phyloP scores from a whole-genome alignment of 495 filamentous ascomycete species.

The Penicillium angulare region DNA sequence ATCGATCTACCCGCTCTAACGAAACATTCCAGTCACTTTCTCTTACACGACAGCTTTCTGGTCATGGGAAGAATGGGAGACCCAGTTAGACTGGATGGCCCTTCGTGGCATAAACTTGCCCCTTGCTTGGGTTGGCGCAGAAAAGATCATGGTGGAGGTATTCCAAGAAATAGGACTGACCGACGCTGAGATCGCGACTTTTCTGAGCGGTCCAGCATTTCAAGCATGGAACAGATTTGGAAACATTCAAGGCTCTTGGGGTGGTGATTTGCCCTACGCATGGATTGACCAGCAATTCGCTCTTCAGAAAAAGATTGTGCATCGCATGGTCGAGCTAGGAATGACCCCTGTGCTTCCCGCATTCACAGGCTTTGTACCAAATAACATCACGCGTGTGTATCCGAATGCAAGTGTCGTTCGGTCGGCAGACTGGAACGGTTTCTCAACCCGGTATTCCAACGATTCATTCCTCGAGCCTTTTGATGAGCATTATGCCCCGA shows the following conservation, averaged over 20 bases:
- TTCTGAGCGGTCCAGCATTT: conserved; percentile 52
- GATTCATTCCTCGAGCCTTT: conserved; percentile 51
- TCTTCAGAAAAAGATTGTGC: conserved; percentile 48
- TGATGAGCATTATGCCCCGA: conserved; percentile 41
- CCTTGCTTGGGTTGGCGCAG: conserved; percentile 53
- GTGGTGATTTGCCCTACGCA: conserved; percentile 36
- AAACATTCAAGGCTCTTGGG: conserved; percentile 54
- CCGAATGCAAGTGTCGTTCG: conserved; percentile 47
- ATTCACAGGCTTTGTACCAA: conserved; percentile 50
- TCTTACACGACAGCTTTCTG: conserved; percentile 55
- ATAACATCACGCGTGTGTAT: conserved; percentile 35
- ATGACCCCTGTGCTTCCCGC: conserved; percentile 52
- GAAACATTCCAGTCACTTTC: conserved; percentile 50
- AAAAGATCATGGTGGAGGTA: conserved; percentile 50
- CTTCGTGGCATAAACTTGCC: conserved; percentile 52
- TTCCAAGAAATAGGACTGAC: conserved; percentile 48
- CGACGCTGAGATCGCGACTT: conserved; percentile 42
- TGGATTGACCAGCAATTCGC: conserved; percentile 50
- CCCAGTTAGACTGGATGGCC: conserved; percentile 54
- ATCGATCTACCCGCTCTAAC: no score
- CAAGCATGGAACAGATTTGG: conserved; percentile 58
- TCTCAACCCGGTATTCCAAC: conserved; percentile 42
- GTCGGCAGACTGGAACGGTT: conserved; percentile 45
- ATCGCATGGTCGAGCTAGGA: conserved; percentile 51
- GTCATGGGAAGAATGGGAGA: conserved; percentile 55